These are phyloP conservation scores for Eucalyptus curtisii DNA, from an alignment of 345 rosid species.

Conservation along the genomic window DNA sequence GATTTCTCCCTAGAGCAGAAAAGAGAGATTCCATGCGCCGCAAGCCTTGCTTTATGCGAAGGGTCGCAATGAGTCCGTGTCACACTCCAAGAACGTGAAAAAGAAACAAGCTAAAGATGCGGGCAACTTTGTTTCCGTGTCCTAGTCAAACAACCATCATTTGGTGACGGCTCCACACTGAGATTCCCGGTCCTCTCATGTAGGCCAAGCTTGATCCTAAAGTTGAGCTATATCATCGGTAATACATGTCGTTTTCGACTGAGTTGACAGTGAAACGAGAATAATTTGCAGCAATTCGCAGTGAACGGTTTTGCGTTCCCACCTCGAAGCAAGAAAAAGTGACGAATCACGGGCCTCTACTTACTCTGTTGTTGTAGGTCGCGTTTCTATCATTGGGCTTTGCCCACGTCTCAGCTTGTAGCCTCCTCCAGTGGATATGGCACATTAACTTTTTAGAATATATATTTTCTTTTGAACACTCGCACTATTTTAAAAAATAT, in stretches of 20 bases:
- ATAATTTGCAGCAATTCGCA: background rate
- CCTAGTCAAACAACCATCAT: background rate
- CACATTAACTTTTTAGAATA: background rate
- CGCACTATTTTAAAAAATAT: background rate
- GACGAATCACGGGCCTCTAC: background rate
- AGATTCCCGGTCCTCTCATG: background rate
- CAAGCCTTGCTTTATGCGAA: background rate
- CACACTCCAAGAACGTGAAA: background rate
- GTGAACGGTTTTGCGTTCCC: background rate
- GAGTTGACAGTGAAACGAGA: background rate
- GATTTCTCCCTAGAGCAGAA: background rate
- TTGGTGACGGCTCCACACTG: background rate
- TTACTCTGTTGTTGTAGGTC: background rate
- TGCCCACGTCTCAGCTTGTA: background rate
- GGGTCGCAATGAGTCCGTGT: background rate
- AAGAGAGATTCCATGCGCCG: background rate
- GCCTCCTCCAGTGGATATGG: background rate
- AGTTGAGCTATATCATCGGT: background rate
- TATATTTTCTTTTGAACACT: background rate
- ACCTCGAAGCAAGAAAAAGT: background rate
- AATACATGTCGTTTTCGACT: background rate
- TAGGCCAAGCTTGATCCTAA: background rate
- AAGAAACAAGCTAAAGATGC: background rate
- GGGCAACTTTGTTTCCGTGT: background rate
- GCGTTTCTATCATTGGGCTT: background rate